Evolutionary conservation across 2,329 filamentous ascomycete species (phyloP).

Genomic region (Colletotrichum melonis): DNA sequence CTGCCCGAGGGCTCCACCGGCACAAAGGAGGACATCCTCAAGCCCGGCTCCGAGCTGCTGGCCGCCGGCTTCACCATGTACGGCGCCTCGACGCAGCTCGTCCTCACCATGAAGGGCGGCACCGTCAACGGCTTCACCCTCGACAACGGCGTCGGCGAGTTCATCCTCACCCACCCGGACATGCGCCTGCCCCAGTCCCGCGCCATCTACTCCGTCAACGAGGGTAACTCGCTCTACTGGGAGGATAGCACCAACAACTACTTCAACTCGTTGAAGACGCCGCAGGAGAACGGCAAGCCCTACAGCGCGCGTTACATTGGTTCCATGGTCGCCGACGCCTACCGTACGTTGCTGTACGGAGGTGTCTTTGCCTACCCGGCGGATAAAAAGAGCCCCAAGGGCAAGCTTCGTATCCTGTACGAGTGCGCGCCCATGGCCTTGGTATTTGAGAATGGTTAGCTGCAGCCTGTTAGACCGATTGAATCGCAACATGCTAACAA

Average conservation of each 20-base stretch:
- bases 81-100: conserved; percentile 93
- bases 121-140: conserved; percentile 97
- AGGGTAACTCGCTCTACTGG: conserved; percentile 99
- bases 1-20: conserved; percentile 80
- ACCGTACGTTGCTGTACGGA: conserved; percentile 93
- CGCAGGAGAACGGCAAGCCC: conserved; percentile 80
- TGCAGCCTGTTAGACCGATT: background rate
- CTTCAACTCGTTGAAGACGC: conserved; percentile 89
- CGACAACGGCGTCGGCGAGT: conserved; percentile 96
- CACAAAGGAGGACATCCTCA: conserved; percentile 86
- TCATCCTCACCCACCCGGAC: conserved; percentile 96
- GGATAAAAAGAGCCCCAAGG: conserved; percentile 98
- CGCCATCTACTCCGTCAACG: conserved; percentile 97
- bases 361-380: conserved; percentile 98
- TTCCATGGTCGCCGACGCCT: conserved; percentile 98
- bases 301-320: conserved; percentile 97
- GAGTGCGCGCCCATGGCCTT: conserved; percentile 99
- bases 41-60: conserved; percentile 89
- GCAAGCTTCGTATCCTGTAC: conserved; percentile 96
- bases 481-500: conserved; percentile 8
- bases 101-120: conserved; percentile 95
- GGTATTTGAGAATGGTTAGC: conserved; percentile 96
- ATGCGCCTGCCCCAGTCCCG: conserved; percentile 87
- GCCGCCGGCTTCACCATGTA: conserved; percentile 99
- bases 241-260: conserved; percentile 87